phyloP scores from a whole-genome alignment of 352 stramenopile genomes.

The Thraustotheca clavata region DNA sequence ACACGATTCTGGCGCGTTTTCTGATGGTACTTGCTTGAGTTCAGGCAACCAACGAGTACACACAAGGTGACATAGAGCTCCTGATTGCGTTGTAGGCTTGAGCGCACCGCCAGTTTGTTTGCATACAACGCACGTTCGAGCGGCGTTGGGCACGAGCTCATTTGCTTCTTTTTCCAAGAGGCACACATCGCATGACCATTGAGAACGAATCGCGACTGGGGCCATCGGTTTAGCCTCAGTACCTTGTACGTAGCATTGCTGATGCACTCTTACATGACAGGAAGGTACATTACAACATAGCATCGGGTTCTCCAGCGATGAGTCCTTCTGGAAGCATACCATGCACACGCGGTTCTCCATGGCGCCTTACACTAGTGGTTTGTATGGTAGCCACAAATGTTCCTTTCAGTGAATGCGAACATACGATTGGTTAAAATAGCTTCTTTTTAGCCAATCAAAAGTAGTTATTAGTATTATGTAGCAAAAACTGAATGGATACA shows the following conservation, averaged over 20 bases:
- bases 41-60: slow-evolving; percentile 85
- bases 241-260: slow-evolving; percentile 59
- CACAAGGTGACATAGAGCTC: slow-evolving; percentile 73
- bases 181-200: slow-evolving; percentile 68
- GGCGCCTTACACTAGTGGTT: slow-evolving; percentile 1
- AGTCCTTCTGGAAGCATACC: slow-evolving; percentile 61
- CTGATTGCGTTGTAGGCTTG: slow-evolving; percentile 44
- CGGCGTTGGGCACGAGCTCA: slow-evolving; percentile 8
- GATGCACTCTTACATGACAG: slow-evolving; percentile 60
- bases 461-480: no score
- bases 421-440: slow-evolving; percentile 18
- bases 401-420: no score
- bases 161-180: not conserved
- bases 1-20: slow-evolving; percentile 39
- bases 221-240: slow-evolving; percentile 22
- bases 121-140: slow-evolving; percentile 44
- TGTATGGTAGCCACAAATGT: slow-evolving; percentile 8
- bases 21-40: slow-evolving; percentile 58
- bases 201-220: slow-evolving; percentile 29
- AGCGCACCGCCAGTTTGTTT: slow-evolving; percentile 71
- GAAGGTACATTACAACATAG: slow-evolving; percentile 35
- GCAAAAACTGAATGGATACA: no score
- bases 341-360: slow-evolving; percentile 16
- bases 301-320: slow-evolving; percentile 51
- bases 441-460: slow-evolving; percentile 11